Evolutionary conservation across 73 alveolate species (phyloP).

Genomic region (Paramecium caudatum): DNA sequence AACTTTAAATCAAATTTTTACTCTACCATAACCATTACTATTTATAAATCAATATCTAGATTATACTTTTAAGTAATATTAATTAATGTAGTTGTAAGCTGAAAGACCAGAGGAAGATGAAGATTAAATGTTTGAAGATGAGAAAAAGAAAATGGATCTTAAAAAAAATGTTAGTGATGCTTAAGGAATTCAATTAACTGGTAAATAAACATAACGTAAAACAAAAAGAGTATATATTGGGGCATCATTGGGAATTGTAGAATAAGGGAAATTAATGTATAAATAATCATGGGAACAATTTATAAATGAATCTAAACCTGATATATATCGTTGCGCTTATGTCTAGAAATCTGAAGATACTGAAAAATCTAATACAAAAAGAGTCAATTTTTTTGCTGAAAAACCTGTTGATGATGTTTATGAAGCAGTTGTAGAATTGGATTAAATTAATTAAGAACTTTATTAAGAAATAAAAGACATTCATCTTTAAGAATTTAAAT

Average conservation of each 20-base stretch:
- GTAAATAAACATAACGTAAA: background rate
- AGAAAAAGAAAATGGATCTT: background rate
- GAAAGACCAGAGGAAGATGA: conserved; percentile 53
- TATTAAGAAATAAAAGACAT: background rate
- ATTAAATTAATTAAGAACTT: background rate
- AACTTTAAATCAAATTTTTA: background rate
- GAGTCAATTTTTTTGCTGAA: conserved; percentile 63
- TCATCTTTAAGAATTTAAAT: conserved; percentile 4
- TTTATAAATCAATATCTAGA: conserved; percentile 35
- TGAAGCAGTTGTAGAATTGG: conserved; percentile 23
- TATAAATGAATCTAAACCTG: conserved; percentile 28
- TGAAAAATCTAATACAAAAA: background rate
- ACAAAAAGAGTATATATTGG: conserved; percentile 28
- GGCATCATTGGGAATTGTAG: conserved; percentile 16
- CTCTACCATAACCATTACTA: background rate
- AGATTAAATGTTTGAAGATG: background rate
- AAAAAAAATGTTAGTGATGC: conserved; percentile 15
- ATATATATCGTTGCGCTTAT: conserved; percentile 35
- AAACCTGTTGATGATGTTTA: conserved; percentile 60
- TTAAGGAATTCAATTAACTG: background rate
- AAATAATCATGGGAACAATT: background rate
- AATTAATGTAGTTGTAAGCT: conserved; percentile 7
- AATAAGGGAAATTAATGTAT: conserved; percentile 15
- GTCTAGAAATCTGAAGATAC: conserved; percentile 11
- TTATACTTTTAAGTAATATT: background rate